A percentile compares a stretch with the other conserved stretches of the same genome.
Evolutionary conservation across 257 asterid species (phyloP).

Genomic region (Solanum pennellii): DNA sequence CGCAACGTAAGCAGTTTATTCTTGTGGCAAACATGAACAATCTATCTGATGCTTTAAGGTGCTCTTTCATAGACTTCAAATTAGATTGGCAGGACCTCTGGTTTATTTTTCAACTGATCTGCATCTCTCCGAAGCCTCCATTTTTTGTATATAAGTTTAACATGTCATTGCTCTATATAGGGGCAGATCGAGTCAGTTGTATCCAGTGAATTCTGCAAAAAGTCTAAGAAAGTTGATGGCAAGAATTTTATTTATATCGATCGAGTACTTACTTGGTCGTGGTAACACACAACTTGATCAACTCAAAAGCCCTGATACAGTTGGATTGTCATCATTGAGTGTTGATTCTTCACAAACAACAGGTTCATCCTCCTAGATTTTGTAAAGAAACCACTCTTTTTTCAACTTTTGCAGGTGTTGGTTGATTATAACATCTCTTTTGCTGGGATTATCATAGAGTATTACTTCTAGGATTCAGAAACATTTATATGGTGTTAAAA

Average conservation of each 20-base stretch:
- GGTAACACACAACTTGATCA: constrained; percentile 82
- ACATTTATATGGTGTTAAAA: not conserved
- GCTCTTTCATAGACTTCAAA: not conserved
- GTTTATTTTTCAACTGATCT: not conserved
- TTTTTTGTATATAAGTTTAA: not conserved
- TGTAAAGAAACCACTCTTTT: not conserved
- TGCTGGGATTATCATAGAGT: not conserved
- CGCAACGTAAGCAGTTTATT: not conserved
- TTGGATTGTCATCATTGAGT: constrained; percentile 48
- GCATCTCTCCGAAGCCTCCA: not conserved
- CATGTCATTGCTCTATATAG: too few relatives aligned
- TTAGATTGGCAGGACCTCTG: not conserved
- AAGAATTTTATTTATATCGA: constrained; percentile 71
- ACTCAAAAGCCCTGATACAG: constrained; percentile 59
- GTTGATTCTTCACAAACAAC: constrained; percentile 23
- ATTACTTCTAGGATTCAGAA: not conserved
- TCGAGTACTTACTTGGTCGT: constrained; percentile 67
- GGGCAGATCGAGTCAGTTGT: constrained; percentile 48
- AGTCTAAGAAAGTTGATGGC: constrained; percentile 57
- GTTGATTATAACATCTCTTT: not conserved
- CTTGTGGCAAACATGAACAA: not conserved
- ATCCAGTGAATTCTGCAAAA: constrained; percentile 57
- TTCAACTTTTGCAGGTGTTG: not conserved
- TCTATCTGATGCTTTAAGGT: not conserved
- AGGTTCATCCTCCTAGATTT: not conserved